These are phyloP conservation scores for Ceratocystis papillata DNA, from an alignment of 2,329 filamentous ascomycete genomes.

Conservation along the genomic window DNA sequence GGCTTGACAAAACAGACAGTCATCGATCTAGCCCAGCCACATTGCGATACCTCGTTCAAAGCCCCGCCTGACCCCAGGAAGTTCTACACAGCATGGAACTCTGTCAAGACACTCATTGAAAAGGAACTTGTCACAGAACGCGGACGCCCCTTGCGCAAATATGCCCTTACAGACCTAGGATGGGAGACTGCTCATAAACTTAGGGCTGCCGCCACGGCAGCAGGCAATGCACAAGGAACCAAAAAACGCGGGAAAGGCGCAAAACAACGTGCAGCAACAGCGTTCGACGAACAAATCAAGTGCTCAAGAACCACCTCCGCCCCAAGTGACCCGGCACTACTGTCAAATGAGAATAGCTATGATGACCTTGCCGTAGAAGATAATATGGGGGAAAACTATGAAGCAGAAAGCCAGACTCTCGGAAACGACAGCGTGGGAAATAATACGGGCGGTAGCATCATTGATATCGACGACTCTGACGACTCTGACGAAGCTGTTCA, in stretches of 20 bases:
- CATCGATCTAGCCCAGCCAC: constrained; percentile 57
- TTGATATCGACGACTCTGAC: constrained; percentile 1
- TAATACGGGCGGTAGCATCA: not conserved
- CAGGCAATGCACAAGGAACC: not conserved
- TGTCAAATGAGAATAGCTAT: not conserved
- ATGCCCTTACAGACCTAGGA: constrained; percentile 63
- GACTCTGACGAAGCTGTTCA: not conserved
- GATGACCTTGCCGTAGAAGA: not conserved
- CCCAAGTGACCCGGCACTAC: not conserved
- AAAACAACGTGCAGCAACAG: not conserved
- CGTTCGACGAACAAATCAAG: not conserved
- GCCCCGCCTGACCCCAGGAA: constrained; percentile 55
- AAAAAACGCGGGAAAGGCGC: not conserved
- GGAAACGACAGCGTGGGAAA: not conserved
- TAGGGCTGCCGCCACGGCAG: constrained; percentile 30
- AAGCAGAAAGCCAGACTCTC: not conserved
- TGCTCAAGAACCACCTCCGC: not conserved
- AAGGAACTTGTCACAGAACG: constrained; percentile 66
- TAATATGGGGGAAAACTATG: not conserved
- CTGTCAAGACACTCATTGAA: constrained; percentile 62
- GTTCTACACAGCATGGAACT: constrained; percentile 72
- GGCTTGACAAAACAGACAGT: constrained; percentile 58
- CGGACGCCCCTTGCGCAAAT: constrained; percentile 56
- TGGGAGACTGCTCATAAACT: constrained; percentile 63
- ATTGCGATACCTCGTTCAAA: constrained; percentile 64